phyloP scores from a whole-genome alignment of 345 rosid genomes.

The Lenwebbia sp. region DNA sequence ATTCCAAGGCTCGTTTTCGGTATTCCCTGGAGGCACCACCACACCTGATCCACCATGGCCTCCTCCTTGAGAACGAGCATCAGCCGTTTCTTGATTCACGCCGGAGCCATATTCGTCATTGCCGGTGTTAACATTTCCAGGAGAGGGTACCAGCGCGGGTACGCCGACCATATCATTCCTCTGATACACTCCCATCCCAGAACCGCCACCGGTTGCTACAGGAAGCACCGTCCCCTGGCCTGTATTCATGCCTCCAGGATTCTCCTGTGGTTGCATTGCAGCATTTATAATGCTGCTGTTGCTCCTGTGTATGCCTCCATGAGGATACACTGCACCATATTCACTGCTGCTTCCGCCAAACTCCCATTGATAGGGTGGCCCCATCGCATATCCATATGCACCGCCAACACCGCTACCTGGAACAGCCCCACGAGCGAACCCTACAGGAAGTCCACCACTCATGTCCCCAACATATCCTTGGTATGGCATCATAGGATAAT shows the following conservation, averaged over 20 bases:
- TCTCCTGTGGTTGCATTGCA: neutral
- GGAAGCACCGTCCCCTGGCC: neutral
- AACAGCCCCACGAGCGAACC: neutral
- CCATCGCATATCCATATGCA: neutral
- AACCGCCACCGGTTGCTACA: neutral
- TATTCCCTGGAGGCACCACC: neutral
- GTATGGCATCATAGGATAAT: constrained; percentile 4
- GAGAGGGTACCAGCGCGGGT: neutral
- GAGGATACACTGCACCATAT: neutral
- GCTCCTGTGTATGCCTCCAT: neutral
- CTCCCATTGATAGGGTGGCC: neutral
- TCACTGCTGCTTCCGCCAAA: neutral
- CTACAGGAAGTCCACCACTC: neutral
- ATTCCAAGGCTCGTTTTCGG: neutral
- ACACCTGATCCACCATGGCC: neutral
- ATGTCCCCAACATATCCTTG: neutral
- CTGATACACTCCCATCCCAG: neutral
- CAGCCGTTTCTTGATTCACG: neutral
- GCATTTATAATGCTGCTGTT: neutral
- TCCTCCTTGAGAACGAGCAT: neutral
- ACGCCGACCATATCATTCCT: neutral
- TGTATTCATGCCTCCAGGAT: neutral
- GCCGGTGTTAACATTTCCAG: neutral
- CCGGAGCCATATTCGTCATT: neutral
- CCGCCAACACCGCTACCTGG: neutral